These are phyloP conservation scores for Diaporthe sp. DNA, from an alignment of 2,329 filamentous ascomycete species.

Conservation along the genomic window DNA sequence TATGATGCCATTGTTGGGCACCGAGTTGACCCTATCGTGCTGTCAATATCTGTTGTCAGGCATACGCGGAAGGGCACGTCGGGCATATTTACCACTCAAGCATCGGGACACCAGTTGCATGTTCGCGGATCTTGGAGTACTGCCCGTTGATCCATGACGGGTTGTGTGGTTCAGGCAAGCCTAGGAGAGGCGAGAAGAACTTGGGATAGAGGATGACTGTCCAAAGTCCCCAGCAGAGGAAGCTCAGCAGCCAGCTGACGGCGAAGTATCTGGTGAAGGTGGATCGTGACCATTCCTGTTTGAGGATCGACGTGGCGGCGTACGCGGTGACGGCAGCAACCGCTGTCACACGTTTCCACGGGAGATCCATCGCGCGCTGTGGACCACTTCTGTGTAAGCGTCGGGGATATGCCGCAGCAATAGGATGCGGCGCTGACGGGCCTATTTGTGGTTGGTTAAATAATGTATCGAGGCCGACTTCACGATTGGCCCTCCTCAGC, in stretches of 20 bases:
- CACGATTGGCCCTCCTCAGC: background rate
- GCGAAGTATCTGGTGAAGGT: conserved; percentile 53
- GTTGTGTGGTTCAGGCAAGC: conserved; percentile 59
- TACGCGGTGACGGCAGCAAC: conserved; percentile 51
- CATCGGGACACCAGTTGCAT: conserved; percentile 60
- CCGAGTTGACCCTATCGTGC: conserved; percentile 64
- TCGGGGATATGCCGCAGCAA: background rate
- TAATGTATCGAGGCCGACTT: background rate
- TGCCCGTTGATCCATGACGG: conserved; percentile 65
- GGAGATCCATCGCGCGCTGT: conserved; percentile 42
- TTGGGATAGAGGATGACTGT: conserved; percentile 62
- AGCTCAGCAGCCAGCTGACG: conserved; percentile 52
- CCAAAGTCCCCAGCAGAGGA: conserved; percentile 56
- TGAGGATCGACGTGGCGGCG: conserved; percentile 46
- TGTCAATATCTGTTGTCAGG: conserved; percentile 39
- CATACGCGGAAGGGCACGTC: background rate
- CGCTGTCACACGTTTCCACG: conserved; percentile 48
- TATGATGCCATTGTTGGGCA: conserved; percentile 78
- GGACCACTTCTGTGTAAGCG: background rate
- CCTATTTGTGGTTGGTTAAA: background rate
- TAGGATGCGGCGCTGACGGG: background rate
- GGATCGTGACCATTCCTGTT: conserved; percentile 49
- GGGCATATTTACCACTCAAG: conserved; percentile 59
- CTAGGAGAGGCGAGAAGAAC: conserved; percentile 63
- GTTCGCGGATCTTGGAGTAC: conserved; percentile 53